phyloP scores from a whole-genome alignment of 2,329 filamentous ascomycete genomes.

The Monosporascus sp. region DNA sequence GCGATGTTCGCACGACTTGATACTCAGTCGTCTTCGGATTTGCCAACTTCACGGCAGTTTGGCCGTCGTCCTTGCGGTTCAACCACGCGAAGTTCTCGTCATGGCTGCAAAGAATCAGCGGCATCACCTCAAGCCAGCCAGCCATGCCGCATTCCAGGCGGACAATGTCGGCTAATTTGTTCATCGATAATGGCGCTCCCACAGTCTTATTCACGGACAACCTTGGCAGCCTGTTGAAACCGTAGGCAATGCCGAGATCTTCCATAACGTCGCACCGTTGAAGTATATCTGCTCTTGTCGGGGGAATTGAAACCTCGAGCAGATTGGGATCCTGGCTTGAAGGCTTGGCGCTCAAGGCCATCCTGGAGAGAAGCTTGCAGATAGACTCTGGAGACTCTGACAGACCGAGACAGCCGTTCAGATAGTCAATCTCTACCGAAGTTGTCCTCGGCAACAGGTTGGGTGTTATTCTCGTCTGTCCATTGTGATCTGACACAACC shows the following conservation, averaged over 20 bases:
- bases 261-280: conserved; percentile 99
- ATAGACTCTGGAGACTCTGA: conserved; percentile 68
- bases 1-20: conserved; percentile 70
- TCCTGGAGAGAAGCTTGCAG: conserved; percentile 75
- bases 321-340: conserved; percentile 64
- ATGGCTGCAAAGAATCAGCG: conserved; percentile 91
- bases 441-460: conserved; percentile 71
- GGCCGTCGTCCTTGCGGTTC: conserved; percentile 69
- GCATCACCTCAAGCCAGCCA: conserved; percentile 94
- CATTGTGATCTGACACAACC: conserved; percentile 88
- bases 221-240: conserved; percentile 92
- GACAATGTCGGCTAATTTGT: conserved; percentile 91
- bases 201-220: conserved; percentile 83
- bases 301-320: conserved; percentile 76
- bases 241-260: conserved; percentile 92
- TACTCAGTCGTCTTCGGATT: conserved; percentile 79
- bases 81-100: conserved; percentile 98
- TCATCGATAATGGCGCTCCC: conserved; percentile 80
- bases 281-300: conserved; percentile 88
- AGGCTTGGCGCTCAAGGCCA: conserved; percentile 79
- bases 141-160: conserved; percentile 86
- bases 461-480: conserved; percentile 73
- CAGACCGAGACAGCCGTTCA: conserved; percentile 89
- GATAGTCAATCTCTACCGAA: conserved; percentile 83
- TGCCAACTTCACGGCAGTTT: conserved; percentile 63